Percentiles rank a stretch among this genome's conserved stretches.
phyloP scores from a whole-genome alignment of 2,329 filamentous ascomycete genomes.

The Ceratocystis albifundus region DNA sequence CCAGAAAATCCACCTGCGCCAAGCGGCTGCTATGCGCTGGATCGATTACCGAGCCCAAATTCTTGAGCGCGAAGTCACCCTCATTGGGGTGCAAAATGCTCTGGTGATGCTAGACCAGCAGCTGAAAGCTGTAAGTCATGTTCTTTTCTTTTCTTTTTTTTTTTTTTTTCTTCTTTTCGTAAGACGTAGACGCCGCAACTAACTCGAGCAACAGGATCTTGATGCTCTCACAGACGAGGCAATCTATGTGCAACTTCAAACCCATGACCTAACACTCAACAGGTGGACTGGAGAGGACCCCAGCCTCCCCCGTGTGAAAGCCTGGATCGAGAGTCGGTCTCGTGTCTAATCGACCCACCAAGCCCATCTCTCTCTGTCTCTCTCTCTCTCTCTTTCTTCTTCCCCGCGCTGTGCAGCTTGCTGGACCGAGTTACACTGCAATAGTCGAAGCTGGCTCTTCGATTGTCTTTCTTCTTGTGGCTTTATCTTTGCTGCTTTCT shows the following conservation, averaged over 20 bases:
- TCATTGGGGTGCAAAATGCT: slow-evolving; percentile 37
- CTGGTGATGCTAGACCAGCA: slow-evolving; percentile 46
- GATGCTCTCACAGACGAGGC: slow-evolving; percentile 46
- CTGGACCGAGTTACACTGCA: slow-evolving; percentile 11
- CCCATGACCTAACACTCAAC: slow-evolving; percentile 43
- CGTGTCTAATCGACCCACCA: slow-evolving; percentile 13
- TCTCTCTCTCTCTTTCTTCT: background rate
- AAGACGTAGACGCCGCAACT: background rate
- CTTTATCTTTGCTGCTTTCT: slow-evolving; percentile 3
- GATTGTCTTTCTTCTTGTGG: background rate
- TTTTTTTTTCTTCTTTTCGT: background rate
- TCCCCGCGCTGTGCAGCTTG: background rate
- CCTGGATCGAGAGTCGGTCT: slow-evolving; percentile 44
- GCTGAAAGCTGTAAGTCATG: slow-evolving; percentile 41
- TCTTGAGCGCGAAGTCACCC: slow-evolving; percentile 41
- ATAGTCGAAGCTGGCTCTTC: background rate
- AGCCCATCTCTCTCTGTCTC: background rate
- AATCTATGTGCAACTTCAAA: slow-evolving; percentile 45
- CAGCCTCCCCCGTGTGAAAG: slow-evolving; percentile 43
- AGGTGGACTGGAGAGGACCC: slow-evolving; percentile 55
- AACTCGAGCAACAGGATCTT: slow-evolving; percentile 39
- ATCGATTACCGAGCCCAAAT: slow-evolving; percentile 43
- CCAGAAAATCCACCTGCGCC: slow-evolving; percentile 53
- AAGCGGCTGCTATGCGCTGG: slow-evolving; percentile 50
- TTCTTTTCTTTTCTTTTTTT: background rate